Evolutionary conservation across 495 filamentous ascomycete species (phyloP).

Genomic region (Hypoxylon intermedium): DNA sequence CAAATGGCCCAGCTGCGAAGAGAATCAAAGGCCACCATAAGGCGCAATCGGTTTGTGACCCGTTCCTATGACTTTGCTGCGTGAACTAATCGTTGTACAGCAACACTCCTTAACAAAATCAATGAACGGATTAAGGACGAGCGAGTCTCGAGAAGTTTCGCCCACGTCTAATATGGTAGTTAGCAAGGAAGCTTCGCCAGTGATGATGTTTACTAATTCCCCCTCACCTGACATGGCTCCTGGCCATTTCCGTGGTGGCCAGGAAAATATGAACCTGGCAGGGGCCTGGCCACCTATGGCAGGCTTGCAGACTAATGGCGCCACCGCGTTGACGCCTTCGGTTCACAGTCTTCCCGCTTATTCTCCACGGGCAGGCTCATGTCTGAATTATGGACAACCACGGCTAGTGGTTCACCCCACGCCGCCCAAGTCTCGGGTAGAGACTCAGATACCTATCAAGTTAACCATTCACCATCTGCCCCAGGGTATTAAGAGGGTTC

Average conservation of each 20-base stretch:
- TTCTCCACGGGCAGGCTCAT: slow-evolving; percentile 16
- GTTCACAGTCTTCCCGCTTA: slow-evolving; percentile 21
- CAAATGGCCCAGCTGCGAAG: slow-evolving; percentile 33
- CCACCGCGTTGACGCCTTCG: slow-evolving; percentile 2
- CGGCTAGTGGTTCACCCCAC: slow-evolving; percentile 64
- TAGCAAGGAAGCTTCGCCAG: slow-evolving; percentile 56
- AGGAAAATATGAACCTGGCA: slow-evolving; percentile 22
- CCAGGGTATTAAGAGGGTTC: slow-evolving; percentile 73
- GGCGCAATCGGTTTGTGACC: slow-evolving; percentile 41
- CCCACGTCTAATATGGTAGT: slow-evolving; percentile 52
- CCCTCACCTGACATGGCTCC: slow-evolving; percentile 56
- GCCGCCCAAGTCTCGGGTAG: slow-evolving; percentile 84
- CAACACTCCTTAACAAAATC: slow-evolving; percentile 49
- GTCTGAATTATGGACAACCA: slow-evolving; percentile 7
- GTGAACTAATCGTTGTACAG: slow-evolving; percentile 36
- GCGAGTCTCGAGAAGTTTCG: slow-evolving; percentile 57
- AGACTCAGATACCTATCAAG: slow-evolving; percentile 89
- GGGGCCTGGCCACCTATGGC: slow-evolving; percentile 23
- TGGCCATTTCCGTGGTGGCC: slow-evolving; percentile 18
- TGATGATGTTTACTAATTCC: slow-evolving; percentile 58
- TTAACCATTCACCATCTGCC: slow-evolving; percentile 78
- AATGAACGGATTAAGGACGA: slow-evolving; percentile 47
- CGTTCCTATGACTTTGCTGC: not conserved
- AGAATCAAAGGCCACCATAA: slow-evolving; percentile 44
- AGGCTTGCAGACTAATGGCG: slow-evolving; percentile 6